phyloP scores from a whole-genome alignment of 192 early-diverging fungal genomes.

The Backusella liffmaniae region DNA sequence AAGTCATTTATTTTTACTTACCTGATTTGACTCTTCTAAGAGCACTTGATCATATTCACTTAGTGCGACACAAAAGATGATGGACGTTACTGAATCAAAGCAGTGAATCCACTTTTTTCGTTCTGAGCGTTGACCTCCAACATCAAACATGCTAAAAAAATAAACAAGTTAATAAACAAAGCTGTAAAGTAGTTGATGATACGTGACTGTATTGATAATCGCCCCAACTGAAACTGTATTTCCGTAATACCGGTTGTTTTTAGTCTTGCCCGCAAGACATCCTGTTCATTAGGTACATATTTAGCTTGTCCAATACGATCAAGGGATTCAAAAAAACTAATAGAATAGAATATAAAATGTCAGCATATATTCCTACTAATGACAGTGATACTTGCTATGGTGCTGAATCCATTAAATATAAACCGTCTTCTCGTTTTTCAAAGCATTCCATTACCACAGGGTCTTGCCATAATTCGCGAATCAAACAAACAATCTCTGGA shows the following conservation, averaged over 20 bases:
- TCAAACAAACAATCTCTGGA: neutral
- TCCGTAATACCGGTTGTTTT: conserved; percentile 98
- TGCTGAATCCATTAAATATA: conserved; percentile 80
- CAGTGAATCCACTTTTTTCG: conserved; percentile 77
- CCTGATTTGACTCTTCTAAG: conserved; percentile 65
- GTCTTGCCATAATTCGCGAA: conserved; percentile 54
- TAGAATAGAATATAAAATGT: neutral
- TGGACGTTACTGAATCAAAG: conserved; percentile 75
- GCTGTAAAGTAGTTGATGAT: neutral
- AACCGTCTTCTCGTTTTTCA: conserved; percentile 61
- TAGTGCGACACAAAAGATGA: conserved; percentile 83
- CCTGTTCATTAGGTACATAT: conserved; percentile 92
- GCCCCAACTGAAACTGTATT: conserved; percentile 90
- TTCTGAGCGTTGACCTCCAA: conserved; percentile 71
- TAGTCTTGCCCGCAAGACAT: conserved; percentile 91
- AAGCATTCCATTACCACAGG: conserved; percentile 54
- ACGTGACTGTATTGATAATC: conserved; percentile 76
- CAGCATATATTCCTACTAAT: neutral
- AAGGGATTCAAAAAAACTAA: conserved; percentile 89
- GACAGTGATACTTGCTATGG: conserved; percentile 51
- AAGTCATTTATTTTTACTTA: conserved; percentile 9
- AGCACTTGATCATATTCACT: conserved; percentile 87
- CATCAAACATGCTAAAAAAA: conserved; percentile 64
- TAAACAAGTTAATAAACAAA: neutral
- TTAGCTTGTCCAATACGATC: conserved; percentile 81